Percentiles rank a stretch among this genome's conserved stretches.
These are phyloP conservation scores for Diatrype stigma DNA, from an alignment of 2,329 filamentous ascomycete genomes.

Conservation along the genomic window DNA sequence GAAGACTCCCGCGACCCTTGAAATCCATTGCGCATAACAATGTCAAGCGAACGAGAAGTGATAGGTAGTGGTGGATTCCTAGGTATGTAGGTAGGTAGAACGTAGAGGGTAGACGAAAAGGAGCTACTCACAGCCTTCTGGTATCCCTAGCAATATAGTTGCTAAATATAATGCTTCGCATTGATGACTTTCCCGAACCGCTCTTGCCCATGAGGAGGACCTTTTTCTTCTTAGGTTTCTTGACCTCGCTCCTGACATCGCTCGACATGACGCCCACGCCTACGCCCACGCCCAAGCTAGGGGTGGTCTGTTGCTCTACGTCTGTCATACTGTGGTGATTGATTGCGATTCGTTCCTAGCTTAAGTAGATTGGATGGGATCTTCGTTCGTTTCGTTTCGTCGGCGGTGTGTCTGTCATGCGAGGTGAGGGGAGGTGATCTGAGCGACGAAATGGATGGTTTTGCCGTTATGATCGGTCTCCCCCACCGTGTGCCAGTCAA, in stretches of 20 bases:
- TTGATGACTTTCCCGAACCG: constrained; percentile 94
- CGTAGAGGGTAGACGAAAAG: no score
- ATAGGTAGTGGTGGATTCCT: neutral
- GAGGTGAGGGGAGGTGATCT: no score
- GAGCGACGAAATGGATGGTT: neutral
- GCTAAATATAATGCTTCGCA: constrained; percentile 98
- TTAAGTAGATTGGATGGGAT: no score
- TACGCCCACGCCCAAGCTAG: no score
- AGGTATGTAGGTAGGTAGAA: no score
- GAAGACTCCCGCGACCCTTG: no score
- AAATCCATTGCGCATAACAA: no score
- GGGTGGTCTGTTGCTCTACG: constrained; percentile 20
- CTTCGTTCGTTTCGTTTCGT: neutral
- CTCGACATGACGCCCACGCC: constrained; percentile 19
- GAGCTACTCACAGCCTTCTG: constrained; percentile 60
- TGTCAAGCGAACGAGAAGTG: no score
- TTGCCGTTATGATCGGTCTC: no score
- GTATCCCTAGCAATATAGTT: constrained; percentile 98
- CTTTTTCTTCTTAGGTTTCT: constrained; percentile 80
- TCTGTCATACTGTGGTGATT: constrained; percentile 19
- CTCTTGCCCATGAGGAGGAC: constrained; percentile 91
- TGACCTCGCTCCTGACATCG: constrained; percentile 47
- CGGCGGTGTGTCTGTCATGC: neutral
- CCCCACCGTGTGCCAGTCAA: neutral
- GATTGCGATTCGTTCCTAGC: neutral